These are phyloP conservation scores for Acanthamoeba royreba DNA, from an alignment of 208 protist species.

Conservation along the genomic window DNA sequence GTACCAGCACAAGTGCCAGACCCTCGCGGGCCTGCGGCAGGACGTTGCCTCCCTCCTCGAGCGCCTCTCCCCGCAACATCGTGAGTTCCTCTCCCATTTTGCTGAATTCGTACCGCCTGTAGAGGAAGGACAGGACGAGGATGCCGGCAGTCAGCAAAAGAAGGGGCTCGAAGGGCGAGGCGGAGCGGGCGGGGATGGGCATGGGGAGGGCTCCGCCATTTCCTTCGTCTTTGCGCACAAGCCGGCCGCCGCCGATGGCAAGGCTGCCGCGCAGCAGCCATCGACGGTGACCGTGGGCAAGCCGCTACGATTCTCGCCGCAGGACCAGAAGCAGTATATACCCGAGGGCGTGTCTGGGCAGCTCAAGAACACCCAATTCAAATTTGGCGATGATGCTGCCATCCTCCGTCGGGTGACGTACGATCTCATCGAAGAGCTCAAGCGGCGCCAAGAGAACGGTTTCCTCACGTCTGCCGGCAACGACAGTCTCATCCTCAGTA, in stretches of 20 bases:
- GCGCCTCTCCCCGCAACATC: background rate
- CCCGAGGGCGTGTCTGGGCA: background rate
- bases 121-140: background rate
- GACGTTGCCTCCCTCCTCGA: background rate
- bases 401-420: background rate
- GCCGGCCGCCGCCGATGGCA: background rate
- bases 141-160: background rate
- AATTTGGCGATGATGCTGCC: background rate
- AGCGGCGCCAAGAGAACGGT: background rate
- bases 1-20: background rate
- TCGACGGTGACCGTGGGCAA: background rate
- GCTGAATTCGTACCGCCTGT: background rate
- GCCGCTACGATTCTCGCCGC: background rate
- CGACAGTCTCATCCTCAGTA: constrained; percentile 7
- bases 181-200: no score
- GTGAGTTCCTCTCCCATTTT: background rate
- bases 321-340: background rate
- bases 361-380: background rate
- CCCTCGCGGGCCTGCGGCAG: no score
- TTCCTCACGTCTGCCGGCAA: background rate
- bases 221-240: background rate
- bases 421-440: background rate
- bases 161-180: background rate
- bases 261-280: no score
- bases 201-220: no score